Evolutionary conservation across 2,329 filamentous ascomycete species (phyloP), one percentile per base, ranked within the genome.

Genomic region (Penicillium rolfsii): DNA sequence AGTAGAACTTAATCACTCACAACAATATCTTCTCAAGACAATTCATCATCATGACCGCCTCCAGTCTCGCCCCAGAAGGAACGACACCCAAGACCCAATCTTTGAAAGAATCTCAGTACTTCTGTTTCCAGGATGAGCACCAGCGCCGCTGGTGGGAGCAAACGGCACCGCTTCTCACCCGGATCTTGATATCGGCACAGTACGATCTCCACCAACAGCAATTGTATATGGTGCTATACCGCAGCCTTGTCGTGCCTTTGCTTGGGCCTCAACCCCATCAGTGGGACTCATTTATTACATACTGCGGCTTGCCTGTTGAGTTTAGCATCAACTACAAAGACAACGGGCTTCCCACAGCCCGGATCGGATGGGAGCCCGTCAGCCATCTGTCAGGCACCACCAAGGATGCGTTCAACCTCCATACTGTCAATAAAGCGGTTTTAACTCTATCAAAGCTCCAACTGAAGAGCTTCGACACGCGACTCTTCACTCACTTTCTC

Each of bases 241-340:
- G 41, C 14, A 45, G 14, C n/a, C 14, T 45, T 22, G n/a, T 45
- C 14, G 4, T 45, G 12, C 41, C 41, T 1, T 22, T n/a, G 8
- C 41, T 45, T 6, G 41, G 41, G 9, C 41, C 41, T 19, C 41
- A 45, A 12, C 41, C 41, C n/a, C 41, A 45, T 24, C 14, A n/a
- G n/a, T 53, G 50, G 50, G 50, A 53, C 24, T 53, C 50, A 5
- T 53, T 53, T 14, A 53, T 53, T 28, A 38, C 50, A 14, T 53
- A 53, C n/a, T 53, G n/a, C 35, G 50, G 52, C 5, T 16, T 54
- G 5, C 36, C 52, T 16, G 36, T 54, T 6, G 52, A 54, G 30
- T 54, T 54, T 24, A 54, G 36, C 22, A 41, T 43, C 33, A 54
- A 54, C 19, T 41, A 9, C 36, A 36, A 54, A 6, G 30, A 53